Evolutionary conservation across 2,329 filamentous ascomycete genomes (phyloP).

Genomic region (Fonsecaea pugnacius): DNA sequence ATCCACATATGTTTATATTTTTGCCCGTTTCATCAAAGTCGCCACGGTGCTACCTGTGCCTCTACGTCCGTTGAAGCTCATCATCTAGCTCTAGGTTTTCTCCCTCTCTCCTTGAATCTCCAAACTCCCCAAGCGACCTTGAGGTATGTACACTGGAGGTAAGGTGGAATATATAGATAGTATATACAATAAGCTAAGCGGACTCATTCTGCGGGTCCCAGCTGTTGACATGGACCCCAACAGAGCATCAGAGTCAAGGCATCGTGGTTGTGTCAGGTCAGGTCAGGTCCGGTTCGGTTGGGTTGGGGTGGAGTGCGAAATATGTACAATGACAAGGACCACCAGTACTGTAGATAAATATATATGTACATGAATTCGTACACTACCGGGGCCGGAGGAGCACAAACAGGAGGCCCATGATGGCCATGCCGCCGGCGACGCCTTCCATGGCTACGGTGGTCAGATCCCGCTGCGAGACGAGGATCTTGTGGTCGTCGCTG

Average conservation of each 20-base stretch:
- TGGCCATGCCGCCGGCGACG: slow-evolving; percentile 66
- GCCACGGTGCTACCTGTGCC: neutral
- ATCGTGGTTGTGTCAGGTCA: too few species aligned
- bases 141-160: too few species aligned
- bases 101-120: too few species aligned
- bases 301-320: neutral
- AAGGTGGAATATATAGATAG: too few species aligned
- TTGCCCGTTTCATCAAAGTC: neutral
- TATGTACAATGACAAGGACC: neutral
- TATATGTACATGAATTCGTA: neutral
- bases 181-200: too few species aligned
- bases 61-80: neutral
- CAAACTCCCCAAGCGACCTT: too few species aligned
- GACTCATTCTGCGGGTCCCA: too few species aligned
- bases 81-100: neutral
- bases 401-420: slow-evolving; percentile 60
- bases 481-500: slow-evolving; percentile 65
- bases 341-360: neutral
- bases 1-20: slow-evolving; percentile 3
- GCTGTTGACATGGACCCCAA: too few species aligned
- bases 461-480: slow-evolving; percentile 69
- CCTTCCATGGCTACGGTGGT: slow-evolving; percentile 72
- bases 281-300: too few species aligned
- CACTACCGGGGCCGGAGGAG: slow-evolving; percentile 53
- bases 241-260: too few species aligned